These are phyloP conservation scores for Fraxinus dipetala DNA, from an alignment of 305 asterid species.

Conservation along the genomic window DNA sequence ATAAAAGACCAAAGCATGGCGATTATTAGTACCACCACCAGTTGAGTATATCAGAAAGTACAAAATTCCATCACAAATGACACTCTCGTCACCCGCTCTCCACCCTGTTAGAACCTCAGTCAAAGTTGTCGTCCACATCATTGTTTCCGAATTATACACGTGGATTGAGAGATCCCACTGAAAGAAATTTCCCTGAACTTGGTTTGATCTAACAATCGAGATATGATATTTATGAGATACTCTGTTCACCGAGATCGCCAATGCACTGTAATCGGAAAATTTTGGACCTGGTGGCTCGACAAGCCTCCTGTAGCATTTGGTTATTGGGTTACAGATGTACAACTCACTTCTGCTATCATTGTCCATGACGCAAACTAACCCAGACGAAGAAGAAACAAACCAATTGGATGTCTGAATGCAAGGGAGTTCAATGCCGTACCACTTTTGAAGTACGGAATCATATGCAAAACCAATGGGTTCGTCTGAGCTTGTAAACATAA, in stretches of 20 bases:
- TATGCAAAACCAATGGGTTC: slow-evolving; percentile 77
- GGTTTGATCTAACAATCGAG: slow-evolving; percentile 65
- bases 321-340: slow-evolving; percentile 73
- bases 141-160: slow-evolving; percentile 52
- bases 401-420: slow-evolving; percentile 65
- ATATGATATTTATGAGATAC: slow-evolving; percentile 40
- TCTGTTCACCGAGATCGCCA: slow-evolving; percentile 56
- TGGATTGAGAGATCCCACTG: slow-evolving; percentile 83
- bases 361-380: slow-evolving; percentile 84
- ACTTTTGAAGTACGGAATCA: slow-evolving; percentile 63
- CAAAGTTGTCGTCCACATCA: slow-evolving; percentile 51
- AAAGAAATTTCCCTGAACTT: slow-evolving; percentile 65
- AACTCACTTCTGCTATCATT: slow-evolving; percentile 61
- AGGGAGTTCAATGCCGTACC: slow-evolving; percentile 83
- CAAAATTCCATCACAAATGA: slow-evolving; percentile 62
- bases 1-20: slow-evolving; percentile 64
- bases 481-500: slow-evolving; percentile 89
- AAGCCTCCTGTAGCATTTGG: slow-evolving; percentile 42
- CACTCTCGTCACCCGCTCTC: slow-evolving; percentile 90
- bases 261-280: slow-evolving; percentile 67
- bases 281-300: slow-evolving; percentile 58
- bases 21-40: slow-evolving; percentile 51
- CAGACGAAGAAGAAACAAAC: slow-evolving; percentile 73
- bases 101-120: slow-evolving; percentile 69
- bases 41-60: slow-evolving; percentile 69